These are phyloP conservation scores for Tricholoma furcatifolium DNA, from an alignment of 768 basidiomycete genomes.

Conservation along the genomic window DNA sequence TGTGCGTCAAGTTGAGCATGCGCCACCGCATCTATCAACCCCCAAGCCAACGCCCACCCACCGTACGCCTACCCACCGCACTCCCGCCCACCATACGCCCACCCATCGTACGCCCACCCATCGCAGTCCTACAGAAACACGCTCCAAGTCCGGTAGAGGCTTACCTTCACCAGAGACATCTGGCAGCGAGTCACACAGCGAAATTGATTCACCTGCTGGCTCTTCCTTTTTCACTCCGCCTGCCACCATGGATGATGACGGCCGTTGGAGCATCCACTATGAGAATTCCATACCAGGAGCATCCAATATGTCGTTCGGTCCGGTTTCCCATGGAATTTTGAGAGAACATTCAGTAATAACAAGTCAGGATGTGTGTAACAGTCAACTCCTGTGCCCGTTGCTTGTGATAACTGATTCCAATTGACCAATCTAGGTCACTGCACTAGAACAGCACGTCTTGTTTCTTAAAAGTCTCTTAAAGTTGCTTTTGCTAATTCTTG, in stretches of 20 bases:
- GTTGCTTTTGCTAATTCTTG: not conserved
- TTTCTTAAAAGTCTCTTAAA: not conserved
- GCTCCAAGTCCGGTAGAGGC: not conserved
- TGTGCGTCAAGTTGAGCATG: conserved; percentile 11
- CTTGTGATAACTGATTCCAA: conserved; percentile 1
- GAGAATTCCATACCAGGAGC: conserved; percentile 32
- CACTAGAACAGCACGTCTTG: conserved; percentile 23
- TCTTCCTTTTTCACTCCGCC: not conserved
- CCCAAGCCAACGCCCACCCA: not conserved
- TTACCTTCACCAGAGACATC: conserved; percentile 3
- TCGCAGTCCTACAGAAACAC: not conserved
- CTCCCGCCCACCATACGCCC: too few relatives aligned
- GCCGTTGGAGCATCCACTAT: conserved; percentile 42
- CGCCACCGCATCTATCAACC: not conserved
- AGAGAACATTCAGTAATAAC: conserved; percentile 5
- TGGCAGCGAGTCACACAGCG: conserved; percentile 6
- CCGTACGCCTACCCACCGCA: too few relatives aligned
- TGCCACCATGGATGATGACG: not conserved
- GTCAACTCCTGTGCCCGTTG: not conserved
- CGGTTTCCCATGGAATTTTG: conserved; percentile 13
- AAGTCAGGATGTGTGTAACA: conserved; percentile 8
- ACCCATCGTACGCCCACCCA: too few relatives aligned
- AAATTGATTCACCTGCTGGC: conserved; percentile 2
- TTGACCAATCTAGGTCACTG: conserved; percentile 16
- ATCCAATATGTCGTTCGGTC: conserved; percentile 29